Base-by-base conservation (phyloP, 2,329 filamentous ascomycete species). In the Paraphoma sp. region DNA sequence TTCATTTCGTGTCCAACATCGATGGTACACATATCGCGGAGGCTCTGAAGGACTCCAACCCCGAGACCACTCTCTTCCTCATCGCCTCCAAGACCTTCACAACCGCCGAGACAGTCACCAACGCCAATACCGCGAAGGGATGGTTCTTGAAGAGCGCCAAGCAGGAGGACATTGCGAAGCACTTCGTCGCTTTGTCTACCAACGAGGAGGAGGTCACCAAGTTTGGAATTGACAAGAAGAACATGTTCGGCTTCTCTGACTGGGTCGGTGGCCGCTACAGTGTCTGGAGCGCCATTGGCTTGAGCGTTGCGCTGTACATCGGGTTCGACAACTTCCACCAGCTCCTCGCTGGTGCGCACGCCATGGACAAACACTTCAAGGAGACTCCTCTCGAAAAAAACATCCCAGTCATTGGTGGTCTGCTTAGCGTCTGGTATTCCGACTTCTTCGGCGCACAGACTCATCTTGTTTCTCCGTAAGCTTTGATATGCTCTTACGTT, bases 1-100 rank as follows among this genome's bases (percentile, higher is more conserved):
- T 98, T 45, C 94, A 98, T 86, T 99, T 99, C 73, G 95, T 99
- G 68, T 98, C 94, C 83, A 99, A 99, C 86, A 98, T 99, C 76
- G 95, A 99, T 77, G 95, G 95, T 67, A 99, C 95, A 53, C 95
- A 99, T 83, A 92, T 98, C 77, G 91, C 93, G 46, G 95, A 99
- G 82, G 93, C 95, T 48, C 87, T 98, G 59, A 89, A 87, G 75
- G 81, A 88, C 71, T 96, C 94, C 8, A 88, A 99, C 78, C 94
- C 94, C 47, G 95, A 99, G 83, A 97, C 94, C 46, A 97, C 95
- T n/a, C 90, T 99, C 63, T 98, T 99, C 89, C 86, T 99, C 69
- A 87, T 99, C 69, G 95, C 95, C 54, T 98, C 94, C 80, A 99
- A 99, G 89, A 99, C 95, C 62, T 99, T 99, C 81, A 99, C 95